Evolutionary conservation across 2,329 filamentous ascomycete species (phyloP).

Genomic region (Alternaria brassicae): DNA sequence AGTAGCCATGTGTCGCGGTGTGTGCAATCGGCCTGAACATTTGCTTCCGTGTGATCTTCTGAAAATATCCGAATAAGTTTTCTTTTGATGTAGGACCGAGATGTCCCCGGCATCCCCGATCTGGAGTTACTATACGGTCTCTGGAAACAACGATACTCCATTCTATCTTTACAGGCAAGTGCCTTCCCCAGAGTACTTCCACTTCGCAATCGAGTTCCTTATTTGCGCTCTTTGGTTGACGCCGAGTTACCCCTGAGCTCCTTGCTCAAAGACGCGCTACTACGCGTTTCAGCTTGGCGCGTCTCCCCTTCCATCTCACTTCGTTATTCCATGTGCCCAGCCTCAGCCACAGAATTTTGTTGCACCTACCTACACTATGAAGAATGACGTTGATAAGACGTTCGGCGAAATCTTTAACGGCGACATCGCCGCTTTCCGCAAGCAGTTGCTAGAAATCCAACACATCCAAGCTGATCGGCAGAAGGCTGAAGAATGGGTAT

Average conservation of each 20-base stretch:
- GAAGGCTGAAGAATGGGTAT: constrained; percentile 18
- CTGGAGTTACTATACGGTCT: background rate
- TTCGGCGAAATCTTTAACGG: constrained; percentile 28
- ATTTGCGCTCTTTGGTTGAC: background rate
- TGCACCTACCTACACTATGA: constrained; percentile 8
- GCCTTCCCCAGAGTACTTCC: background rate
- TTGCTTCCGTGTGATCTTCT: background rate
- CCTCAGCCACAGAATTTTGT: background rate
- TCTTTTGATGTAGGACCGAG: background rate
- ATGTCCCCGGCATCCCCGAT: background rate
- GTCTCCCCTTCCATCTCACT: background rate
- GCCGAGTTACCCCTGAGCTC: background rate
- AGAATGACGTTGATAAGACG: constrained; percentile 22
- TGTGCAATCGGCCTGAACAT: background rate
- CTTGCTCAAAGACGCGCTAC: constrained; percentile 3
- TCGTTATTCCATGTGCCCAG: background rate
- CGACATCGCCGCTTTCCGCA: constrained; percentile 13
- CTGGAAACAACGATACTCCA: background rate
- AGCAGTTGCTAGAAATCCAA: constrained; percentile 26
- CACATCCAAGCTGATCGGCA: constrained; percentile 11
- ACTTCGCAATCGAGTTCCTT: background rate
- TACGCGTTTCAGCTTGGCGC: background rate
- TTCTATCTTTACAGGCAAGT: background rate
- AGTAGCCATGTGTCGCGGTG: background rate
- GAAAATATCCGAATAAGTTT: too few species aligned